phyloP scores from a whole-genome alignment of 2,329 filamentous ascomycete genomes.

The Thelonectria blattea region DNA sequence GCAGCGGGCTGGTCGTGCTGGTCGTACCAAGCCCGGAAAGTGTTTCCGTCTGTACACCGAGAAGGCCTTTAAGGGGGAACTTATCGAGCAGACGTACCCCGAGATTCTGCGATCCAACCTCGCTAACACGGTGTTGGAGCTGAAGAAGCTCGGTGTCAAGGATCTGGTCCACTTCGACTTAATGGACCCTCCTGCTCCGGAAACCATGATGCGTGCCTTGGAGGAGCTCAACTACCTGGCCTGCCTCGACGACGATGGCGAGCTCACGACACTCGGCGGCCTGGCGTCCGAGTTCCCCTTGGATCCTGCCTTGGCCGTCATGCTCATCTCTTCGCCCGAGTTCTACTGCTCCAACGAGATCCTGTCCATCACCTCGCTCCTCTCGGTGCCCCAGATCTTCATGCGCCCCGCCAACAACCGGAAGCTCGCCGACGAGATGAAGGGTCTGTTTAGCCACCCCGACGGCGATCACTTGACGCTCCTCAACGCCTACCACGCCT shows the following conservation, averaged over 20 bases:
- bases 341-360: constrained; percentile 99
- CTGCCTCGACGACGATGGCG: constrained; percentile 94
- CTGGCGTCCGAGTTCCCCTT: constrained; percentile 95
- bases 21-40: constrained; percentile 97
- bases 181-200: constrained; percentile 97
- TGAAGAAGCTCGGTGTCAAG: constrained; percentile 96
- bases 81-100: constrained; percentile 96
- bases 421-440: constrained; percentile 97
- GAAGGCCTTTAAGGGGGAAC: constrained; percentile 93
- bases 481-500: constrained; percentile 97
- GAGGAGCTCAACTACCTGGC: constrained; percentile 98
- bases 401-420: constrained; percentile 83
- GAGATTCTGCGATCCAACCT: constrained; percentile 95
- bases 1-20: constrained; percentile 97
- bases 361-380: constrained; percentile 88
- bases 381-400: constrained; percentile 95
- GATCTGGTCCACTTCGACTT: constrained; percentile 98
- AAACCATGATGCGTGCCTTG: constrained; percentile 96
- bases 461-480: constrained; percentile 96
- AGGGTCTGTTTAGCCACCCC: constrained; percentile 86
- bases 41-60: constrained; percentile 98
- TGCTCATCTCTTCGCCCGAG: constrained; percentile 96
- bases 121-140: constrained; percentile 90
- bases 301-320: constrained; percentile 91
- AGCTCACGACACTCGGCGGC: constrained; percentile 83